Percentiles rank a stretch among this genome's conserved stretches.
Evolutionary conservation across 371 early-diverging fungal species (phyloP).

Genomic region (Rhizopus stolonifer): DNA sequence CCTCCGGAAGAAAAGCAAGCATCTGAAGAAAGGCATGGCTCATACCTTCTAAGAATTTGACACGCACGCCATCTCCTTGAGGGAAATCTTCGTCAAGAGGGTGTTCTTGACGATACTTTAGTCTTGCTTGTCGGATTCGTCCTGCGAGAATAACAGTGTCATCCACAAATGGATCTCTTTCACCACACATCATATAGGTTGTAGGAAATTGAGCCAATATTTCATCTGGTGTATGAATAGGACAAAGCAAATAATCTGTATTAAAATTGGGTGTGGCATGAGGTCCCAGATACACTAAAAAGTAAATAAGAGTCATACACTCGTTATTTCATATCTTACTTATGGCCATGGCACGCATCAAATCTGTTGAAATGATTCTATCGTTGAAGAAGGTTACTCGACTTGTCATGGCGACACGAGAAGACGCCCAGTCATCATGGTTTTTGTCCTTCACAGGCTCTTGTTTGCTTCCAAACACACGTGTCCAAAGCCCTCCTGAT

Average conservation of each 20-base stretch:
- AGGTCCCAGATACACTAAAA: conserved; percentile 85
- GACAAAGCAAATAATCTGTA: conserved; percentile 82
- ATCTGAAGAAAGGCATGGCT: conserved; percentile 93
- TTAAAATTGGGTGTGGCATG: conserved; percentile 77
- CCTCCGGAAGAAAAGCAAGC: conserved; percentile 85
- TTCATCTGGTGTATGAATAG: conserved; percentile 86
- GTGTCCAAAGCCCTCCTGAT: conserved; percentile 27
- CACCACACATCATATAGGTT: conserved; percentile 89
- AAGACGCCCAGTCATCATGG: conserved; percentile 37
- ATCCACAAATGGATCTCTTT: conserved; percentile 95
- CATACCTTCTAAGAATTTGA: conserved; percentile 84
- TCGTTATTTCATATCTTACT: conserved; percentile 51
- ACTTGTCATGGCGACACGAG: conserved; percentile 79
- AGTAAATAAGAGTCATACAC: too few relatives aligned
- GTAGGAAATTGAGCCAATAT: conserved; percentile 89
- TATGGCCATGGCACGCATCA: conserved; percentile 91
- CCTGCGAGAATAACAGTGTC: conserved; percentile 93
- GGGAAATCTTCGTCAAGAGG: conserved; percentile 23
- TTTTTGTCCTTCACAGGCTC: conserved; percentile 14
- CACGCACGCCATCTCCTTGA: conserved; percentile 35
- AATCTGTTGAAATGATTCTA: conserved; percentile 75
- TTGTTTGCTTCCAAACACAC: conserved; percentile 21
- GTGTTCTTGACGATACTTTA: conserved; percentile 24
- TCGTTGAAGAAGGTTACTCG: conserved; percentile 87
- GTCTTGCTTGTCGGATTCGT: conserved; percentile 80